Evolutionary conservation across 2,329 filamentous ascomycete genomes (phyloP).

Genomic region (Pestalotiopsis sp.): DNA sequence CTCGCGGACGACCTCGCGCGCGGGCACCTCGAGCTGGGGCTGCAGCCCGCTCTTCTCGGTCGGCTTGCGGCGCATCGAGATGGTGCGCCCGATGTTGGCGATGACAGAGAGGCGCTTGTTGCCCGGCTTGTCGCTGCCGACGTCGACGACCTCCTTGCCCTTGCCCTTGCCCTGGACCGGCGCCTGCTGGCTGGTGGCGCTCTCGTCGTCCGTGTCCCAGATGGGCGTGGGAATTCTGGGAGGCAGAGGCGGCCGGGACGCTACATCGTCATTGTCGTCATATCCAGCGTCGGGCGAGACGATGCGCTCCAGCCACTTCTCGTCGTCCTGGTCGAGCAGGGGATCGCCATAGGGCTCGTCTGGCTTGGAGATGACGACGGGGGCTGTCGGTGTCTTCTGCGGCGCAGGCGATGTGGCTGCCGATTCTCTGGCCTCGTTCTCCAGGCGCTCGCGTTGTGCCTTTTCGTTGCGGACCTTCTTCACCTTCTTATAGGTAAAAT

Average conservation of each 20-base stretch:
- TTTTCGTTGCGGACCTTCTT: slow-evolving; percentile 62
- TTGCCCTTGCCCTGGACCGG: slow-evolving; percentile 27
- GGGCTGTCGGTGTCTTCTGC: slow-evolving; percentile 19
- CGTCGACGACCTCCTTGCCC: slow-evolving; percentile 28
- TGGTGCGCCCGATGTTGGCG: slow-evolving; percentile 29
- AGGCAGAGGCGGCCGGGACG: slow-evolving; percentile 56
- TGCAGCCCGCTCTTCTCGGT: slow-evolving; percentile 28
- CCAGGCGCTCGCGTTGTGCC: slow-evolving; percentile 29
- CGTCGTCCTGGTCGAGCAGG: slow-evolving; percentile 59
- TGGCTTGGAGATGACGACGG: slow-evolving; percentile 30
- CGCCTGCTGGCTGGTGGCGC: slow-evolving; percentile 28
- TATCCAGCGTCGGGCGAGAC: slow-evolving; percentile 37
- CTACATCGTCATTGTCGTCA: slow-evolving; percentile 41
- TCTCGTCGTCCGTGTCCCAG: slow-evolving; percentile 47
- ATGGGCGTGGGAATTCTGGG: slow-evolving; percentile 54
- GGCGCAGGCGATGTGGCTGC: slow-evolving; percentile 8
- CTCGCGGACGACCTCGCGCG: slow-evolving; percentile 53
- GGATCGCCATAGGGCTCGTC: slow-evolving; percentile 35
- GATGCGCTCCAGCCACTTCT: slow-evolving; percentile 59
- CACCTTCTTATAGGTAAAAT: slow-evolving; percentile 63
- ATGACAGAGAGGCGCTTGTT: slow-evolving; percentile 45
- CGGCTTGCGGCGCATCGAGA: slow-evolving; percentile 28
- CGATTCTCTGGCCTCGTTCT: slow-evolving; percentile 19
- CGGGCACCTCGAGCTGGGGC: slow-evolving; percentile 28
- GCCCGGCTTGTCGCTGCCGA: slow-evolving; percentile 32